Evolutionary conservation across 2,329 filamentous ascomycete species (phyloP).

Genomic region (Saccharata proteae): DNA sequence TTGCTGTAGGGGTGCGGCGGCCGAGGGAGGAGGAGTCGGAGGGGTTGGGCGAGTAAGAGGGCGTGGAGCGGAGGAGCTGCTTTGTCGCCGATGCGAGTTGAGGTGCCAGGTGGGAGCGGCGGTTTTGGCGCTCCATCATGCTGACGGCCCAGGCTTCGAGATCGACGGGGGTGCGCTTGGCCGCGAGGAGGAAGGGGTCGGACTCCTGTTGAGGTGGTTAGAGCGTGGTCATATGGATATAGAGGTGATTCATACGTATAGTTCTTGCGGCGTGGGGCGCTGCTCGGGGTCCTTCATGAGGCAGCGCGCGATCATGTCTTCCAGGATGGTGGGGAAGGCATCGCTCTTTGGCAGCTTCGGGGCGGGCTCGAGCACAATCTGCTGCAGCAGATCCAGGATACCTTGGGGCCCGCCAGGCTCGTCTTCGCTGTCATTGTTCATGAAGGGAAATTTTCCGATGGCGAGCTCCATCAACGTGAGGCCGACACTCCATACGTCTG

Average conservation of each 20-base stretch:
- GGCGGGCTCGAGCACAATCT: slow-evolving; percentile 93
- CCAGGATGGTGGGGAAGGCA: slow-evolving; percentile 86
- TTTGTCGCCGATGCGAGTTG: slow-evolving; percentile 56
- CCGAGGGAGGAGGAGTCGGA: slow-evolving; percentile 13
- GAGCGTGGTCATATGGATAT: not conserved
- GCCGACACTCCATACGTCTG: slow-evolving; percentile 97
- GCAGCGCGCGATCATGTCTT: slow-evolving; percentile 96
- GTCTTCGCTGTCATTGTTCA: slow-evolving; percentile 62
- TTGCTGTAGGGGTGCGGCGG: slow-evolving; percentile 11
- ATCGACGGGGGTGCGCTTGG: slow-evolving; percentile 91
- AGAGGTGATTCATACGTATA: slow-evolving; percentile 58
- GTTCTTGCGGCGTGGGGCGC: slow-evolving; percentile 81
- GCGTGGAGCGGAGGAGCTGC: slow-evolving; percentile 21
- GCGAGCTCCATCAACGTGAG: slow-evolving; percentile 92
- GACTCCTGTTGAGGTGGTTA: slow-evolving; percentile 51
- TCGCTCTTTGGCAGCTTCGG: slow-evolving; percentile 93
- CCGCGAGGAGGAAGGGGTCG: slow-evolving; percentile 89
- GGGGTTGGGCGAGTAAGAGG: slow-evolving; percentile 16
- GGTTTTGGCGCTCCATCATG: slow-evolving; percentile 89
- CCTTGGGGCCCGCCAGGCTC: slow-evolving; percentile 67
- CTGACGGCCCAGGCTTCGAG: slow-evolving; percentile 86
- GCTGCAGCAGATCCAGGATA: slow-evolving; percentile 88
- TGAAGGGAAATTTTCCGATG: slow-evolving; percentile 95
- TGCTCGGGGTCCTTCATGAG: slow-evolving; percentile 79
- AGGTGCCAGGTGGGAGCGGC: slow-evolving; percentile 83